Conservation (phyloP, 441 rosid genomes). For the Syzygium syzygioides region DNA sequence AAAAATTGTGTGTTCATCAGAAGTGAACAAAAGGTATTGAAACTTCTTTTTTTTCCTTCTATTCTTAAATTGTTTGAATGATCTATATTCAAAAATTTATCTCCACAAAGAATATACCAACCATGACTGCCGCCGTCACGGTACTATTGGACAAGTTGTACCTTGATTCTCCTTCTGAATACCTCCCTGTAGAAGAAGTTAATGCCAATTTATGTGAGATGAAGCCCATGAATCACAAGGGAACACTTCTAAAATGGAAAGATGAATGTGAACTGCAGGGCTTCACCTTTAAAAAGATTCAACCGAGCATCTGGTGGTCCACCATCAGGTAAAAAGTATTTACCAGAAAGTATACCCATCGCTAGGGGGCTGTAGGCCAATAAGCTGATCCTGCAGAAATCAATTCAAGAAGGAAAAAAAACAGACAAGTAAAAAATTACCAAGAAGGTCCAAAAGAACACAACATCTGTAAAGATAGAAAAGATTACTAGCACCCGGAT, state of each 20-base stretch:
- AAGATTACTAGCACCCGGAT: not conserved
- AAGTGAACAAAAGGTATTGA: not conserved
- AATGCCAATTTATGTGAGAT: not conserved
- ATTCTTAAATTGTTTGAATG: not conserved
- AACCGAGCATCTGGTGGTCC: conserved; percentile 47
- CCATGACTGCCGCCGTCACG: conserved; percentile 34
- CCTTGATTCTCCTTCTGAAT: conserved; percentile 56
- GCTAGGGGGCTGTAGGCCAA: conserved; percentile 63
- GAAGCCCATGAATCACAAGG: not conserved
- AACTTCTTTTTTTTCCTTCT: not conserved
- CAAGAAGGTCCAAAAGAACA: not conserved
- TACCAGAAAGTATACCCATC: conserved; percentile 70
- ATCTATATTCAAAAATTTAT: not conserved
- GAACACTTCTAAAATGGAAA: not conserved
- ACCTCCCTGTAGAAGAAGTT: conserved; percentile 32
- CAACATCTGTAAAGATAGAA: not conserved
- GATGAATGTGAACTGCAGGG: not conserved
- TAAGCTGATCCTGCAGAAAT: conserved; percentile 31
- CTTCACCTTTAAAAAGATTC: conserved; percentile 47
- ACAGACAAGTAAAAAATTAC: not conserved
- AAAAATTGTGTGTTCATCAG: not conserved
- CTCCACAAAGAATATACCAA: conserved; percentile 8
- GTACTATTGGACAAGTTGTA: conserved; percentile 33
- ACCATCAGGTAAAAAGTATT: conserved; percentile 42
- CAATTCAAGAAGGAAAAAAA: not conserved